A percentile compares a stretch with the other conserved stretches of the same genome.
phyloP scores from a whole-genome alignment of 768 basidiomycete genomes.

The Pholiota microspora region DNA sequence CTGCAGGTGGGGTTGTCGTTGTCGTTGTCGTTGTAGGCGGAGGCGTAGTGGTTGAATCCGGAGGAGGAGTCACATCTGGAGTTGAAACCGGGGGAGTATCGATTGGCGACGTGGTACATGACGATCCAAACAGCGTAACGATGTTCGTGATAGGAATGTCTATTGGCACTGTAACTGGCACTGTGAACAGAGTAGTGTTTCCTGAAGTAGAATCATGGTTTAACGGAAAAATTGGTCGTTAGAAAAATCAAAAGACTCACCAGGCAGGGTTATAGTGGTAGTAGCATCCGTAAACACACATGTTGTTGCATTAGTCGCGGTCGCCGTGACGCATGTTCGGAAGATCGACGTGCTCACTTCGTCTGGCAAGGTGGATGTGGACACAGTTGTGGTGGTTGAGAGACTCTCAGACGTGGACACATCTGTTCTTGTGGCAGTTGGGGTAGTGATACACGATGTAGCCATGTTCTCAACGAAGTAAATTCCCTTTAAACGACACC shows the following conservation, averaged over 20 bases:
- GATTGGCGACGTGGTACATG: conserved; percentile 17
- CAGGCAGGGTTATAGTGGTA: conserved; percentile 18
- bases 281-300: conserved; percentile 17
- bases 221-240: too few species aligned
- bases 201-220: conserved; percentile 14
- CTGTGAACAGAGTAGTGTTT: conserved; percentile 14
- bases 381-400: conserved; percentile 14
- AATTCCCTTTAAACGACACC: neutral
- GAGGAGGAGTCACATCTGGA: conserved; percentile 11
- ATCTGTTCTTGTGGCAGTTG: conserved; percentile 21
- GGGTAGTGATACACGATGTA: conserved; percentile 15
- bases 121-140: conserved; percentile 23
- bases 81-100: conserved; percentile 6
- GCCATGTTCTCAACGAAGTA: conserved; percentile 9
- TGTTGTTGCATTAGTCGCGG: conserved; percentile 7
- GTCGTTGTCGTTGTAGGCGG: neutral
- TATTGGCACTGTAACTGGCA: conserved; percentile 18
- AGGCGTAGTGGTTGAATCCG: neutral
- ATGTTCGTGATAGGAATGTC: conserved; percentile 20
- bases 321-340: conserved; percentile 12
- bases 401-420: conserved; percentile 20
- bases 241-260: too few species aligned
- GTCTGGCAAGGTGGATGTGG: conserved; percentile 18
- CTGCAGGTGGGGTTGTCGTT: neutral
- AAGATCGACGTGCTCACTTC: conserved; percentile 16